Conservation (phyloP, 2,329 filamentous ascomycete genomes). For the Fusarium xyrophilum region DNA sequence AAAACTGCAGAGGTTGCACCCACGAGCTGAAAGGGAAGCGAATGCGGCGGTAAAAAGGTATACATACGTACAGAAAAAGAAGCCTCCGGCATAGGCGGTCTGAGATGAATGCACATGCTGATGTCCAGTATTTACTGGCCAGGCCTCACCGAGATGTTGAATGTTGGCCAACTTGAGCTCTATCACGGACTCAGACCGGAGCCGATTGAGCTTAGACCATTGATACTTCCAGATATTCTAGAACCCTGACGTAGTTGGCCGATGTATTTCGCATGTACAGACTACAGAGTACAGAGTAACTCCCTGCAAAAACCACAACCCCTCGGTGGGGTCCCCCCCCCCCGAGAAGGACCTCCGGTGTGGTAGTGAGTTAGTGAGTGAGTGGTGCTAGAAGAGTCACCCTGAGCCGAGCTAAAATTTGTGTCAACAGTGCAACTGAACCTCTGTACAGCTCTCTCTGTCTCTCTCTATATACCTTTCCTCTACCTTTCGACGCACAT, state of each 20-base stretch:
- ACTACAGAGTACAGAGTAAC: too few relatives aligned
- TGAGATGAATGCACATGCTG: not conserved
- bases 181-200: constrained; percentile 22
- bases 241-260: constrained; percentile 38
- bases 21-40: constrained; percentile 2
- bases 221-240: constrained; percentile 41
- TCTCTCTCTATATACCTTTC: constrained; percentile 3
- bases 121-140: not conserved
- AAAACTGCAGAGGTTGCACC: constrained; percentile 13
- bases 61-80: constrained; percentile 1
- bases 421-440: constrained; percentile 4
- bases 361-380: not conserved
- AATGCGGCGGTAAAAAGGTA: constrained; percentile 13
- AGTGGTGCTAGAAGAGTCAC: constrained; percentile 27
- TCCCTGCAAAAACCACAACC: constrained; percentile 30
- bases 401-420: constrained; percentile 21
- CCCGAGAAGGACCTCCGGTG: constrained; percentile 42
- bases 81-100: constrained; percentile 13
- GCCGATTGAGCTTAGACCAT: constrained; percentile 41
- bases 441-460: constrained; percentile 2
- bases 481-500: constrained; percentile 7
- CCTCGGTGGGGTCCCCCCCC: constrained; percentile 43
- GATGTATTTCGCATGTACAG: constrained; percentile 25
- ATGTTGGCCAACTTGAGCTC: constrained; percentile 4
- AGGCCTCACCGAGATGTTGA: constrained; percentile 10